Evolutionary conservation across 2,329 filamentous ascomycete species (phyloP).

Genomic region (Fusarium musae): DNA sequence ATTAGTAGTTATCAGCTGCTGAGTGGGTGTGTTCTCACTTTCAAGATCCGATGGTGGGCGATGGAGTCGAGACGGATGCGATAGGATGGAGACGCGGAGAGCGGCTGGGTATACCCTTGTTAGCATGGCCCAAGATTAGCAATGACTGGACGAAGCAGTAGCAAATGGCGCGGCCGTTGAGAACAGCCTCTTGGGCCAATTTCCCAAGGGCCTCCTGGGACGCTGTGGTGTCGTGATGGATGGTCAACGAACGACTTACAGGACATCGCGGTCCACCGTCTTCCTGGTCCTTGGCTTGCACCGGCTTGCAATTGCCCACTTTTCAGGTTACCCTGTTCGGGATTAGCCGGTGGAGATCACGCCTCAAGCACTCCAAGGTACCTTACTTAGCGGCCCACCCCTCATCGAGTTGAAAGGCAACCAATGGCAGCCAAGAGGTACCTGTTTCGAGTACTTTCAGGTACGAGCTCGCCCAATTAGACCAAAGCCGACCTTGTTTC

Average conservation of each 20-base stretch:
- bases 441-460: slow-evolving; percentile 34
- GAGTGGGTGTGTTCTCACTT: slow-evolving; percentile 23
- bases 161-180: slow-evolving; percentile 38
- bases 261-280: slow-evolving; percentile 28
- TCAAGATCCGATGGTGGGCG: slow-evolving; percentile 39
- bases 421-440: slow-evolving; percentile 29
- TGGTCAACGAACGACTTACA: slow-evolving; percentile 41
- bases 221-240: slow-evolving; percentile 39
- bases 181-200: slow-evolving; percentile 38
- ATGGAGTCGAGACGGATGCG: slow-evolving; percentile 19
- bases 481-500: slow-evolving; percentile 6
- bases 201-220: slow-evolving; percentile 43
- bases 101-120: slow-evolving; percentile 35
- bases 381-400: background rate
- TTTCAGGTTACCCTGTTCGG: slow-evolving; percentile 28
- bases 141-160: slow-evolving; percentile 35
- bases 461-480: slow-evolving; percentile 26
- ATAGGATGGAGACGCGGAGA: slow-evolving; percentile 38
- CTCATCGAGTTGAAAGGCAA: slow-evolving; percentile 4
- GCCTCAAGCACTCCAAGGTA: slow-evolving; percentile 8
- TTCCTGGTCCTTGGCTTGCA: slow-evolving; percentile 28
- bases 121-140: slow-evolving; percentile 28
- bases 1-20: slow-evolving; percentile 19
- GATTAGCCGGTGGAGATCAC: slow-evolving; percentile 19
- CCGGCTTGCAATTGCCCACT: slow-evolving; percentile 5